Conservation (phyloP, 2,329 filamentous ascomycete genomes). For the Phaeosphaeriaceae sp. region DNA sequence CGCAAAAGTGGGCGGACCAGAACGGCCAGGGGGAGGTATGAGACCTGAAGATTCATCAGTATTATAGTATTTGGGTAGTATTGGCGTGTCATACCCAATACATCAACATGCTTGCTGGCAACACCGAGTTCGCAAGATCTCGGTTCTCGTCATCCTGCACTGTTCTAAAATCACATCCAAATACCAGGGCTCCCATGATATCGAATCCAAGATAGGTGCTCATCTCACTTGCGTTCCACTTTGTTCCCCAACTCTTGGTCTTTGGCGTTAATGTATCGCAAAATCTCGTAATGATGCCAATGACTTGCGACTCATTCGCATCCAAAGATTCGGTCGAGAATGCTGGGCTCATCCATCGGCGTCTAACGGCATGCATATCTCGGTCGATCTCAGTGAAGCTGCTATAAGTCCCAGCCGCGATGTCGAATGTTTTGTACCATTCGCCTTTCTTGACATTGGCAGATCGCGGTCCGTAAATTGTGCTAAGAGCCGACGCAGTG, state of each 20-base stretch:
- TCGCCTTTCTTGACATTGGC: slow-evolving; percentile 55
- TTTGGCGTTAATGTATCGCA: slow-evolving; percentile 27
- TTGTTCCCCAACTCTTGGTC: slow-evolving; percentile 41
- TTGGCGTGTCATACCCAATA: slow-evolving; percentile 26
- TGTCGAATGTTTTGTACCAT: slow-evolving; percentile 54
- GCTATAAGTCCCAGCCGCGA: slow-evolving; percentile 46
- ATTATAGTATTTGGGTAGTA: background rate
- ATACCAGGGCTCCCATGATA: slow-evolving; percentile 54
- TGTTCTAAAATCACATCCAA: slow-evolving; percentile 46
- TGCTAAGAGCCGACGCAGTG: slow-evolving; percentile 28
- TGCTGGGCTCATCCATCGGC: slow-evolving; percentile 50
- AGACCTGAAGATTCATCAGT: slow-evolving; percentile 13
- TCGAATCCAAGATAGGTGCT: slow-evolving; percentile 54
- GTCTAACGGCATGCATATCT: slow-evolving; percentile 49
- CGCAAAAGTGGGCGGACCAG: slow-evolving; percentile 27
- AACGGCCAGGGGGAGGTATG: slow-evolving; percentile 21
- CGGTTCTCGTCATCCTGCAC: slow-evolving; percentile 42
- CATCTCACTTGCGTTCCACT: slow-evolving; percentile 50
- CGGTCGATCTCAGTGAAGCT: slow-evolving; percentile 51
- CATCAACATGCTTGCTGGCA: slow-evolving; percentile 28
- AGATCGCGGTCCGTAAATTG: slow-evolving; percentile 39
- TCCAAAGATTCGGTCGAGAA: slow-evolving; percentile 51
- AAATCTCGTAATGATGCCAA: slow-evolving; percentile 46
- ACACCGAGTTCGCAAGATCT: slow-evolving; percentile 24
- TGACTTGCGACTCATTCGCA: slow-evolving; percentile 49